Base-by-base conservation (phyloP, 768 basidiomycete species). In the Mycena latifolia region DNA sequence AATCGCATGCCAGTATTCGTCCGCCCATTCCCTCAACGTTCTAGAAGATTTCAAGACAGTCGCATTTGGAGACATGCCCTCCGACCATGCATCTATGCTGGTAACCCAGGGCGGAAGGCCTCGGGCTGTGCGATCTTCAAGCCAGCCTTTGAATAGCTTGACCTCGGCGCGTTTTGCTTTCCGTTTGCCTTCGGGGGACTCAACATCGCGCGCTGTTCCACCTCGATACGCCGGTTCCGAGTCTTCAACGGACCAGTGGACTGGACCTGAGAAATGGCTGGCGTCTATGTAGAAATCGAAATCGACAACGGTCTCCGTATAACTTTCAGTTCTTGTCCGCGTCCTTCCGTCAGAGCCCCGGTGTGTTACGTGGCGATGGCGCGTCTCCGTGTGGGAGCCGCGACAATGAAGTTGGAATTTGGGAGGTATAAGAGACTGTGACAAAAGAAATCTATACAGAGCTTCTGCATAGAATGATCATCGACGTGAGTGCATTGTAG, bases 11-110 rank as follows among this genome's bases (percentile, higher is more conserved):
- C 92, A 94, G 71, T 93, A 95, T 61, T 91, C 89, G 69, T 94
- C 92, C 10, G 92, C 92, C 94, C 94, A 95, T 63, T 90, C 84
- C 33, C 91, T 81, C 46, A 94, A 73, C 0, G 89, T 84, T 77
- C 85, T 86, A 18, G 88, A 88, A 3, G 89, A 89, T 60, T 78
- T 82, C 47, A 90, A 74, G 9, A 74, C 73, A 24, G 72, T 66
- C 0, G 60, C 64, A n/a, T 76, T 70, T 29, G 67, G 27, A 2
- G 67, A 37, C 22, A 63, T 55, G 48, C 63, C 73, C 15, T 75
- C 71, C 20, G 66, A n/a, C 64, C 56, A 70, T 0, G 54, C 65
- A 69, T 70, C 71, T 22, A 43, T 62, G 31, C 69, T 69, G n/a
- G 63, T 64, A 20, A 77, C 73, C 85, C 85, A 86, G 11, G 84